A percentile compares a stretch with the other conserved stretches of the same genome.
phyloP scores from a whole-genome alignment of 179 eudicot genomes.

The Heliamphora pulchella region DNA sequence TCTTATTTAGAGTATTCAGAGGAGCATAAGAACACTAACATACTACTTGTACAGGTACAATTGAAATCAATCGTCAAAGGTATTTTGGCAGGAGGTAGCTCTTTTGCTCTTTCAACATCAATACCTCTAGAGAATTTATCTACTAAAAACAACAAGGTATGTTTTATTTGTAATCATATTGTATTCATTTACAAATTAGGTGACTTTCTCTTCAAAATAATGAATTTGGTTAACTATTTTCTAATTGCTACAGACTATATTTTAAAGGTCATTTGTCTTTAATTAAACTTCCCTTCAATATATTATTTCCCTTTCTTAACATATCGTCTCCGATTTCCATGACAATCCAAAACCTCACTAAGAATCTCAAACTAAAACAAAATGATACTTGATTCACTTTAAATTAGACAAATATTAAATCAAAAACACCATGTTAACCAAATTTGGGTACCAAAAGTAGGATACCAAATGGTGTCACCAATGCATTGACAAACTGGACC shows the following conservation, averaged over 20 bases:
- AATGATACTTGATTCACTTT: not conserved
- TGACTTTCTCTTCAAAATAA: not conserved
- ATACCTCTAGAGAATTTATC: conserved; percentile 30
- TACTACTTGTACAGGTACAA: conserved; percentile 20
- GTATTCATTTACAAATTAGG: not conserved
- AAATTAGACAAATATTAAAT: not conserved
- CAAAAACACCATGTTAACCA: too few relatives aligned
- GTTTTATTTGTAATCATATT: conserved; percentile 3
- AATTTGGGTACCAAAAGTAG: too few relatives aligned
- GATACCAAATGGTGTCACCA: too few relatives aligned
- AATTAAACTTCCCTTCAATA: not conserved
- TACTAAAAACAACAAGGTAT: conserved; percentile 32
- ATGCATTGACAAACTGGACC: too few relatives aligned
- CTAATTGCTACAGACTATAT: not conserved
- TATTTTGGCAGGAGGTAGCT: conserved; percentile 22
- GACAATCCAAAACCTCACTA: not conserved
- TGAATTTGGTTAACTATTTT: not conserved
- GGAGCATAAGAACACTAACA: not conserved
- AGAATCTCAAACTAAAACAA: not conserved
- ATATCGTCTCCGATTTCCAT: not conserved
- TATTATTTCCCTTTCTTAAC: not conserved
- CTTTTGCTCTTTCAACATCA: conserved; percentile 27
- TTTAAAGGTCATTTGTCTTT: not conserved
- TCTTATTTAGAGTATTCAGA: not conserved
- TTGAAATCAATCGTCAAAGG: conserved; percentile 29